A percentile compares a stretch with the other conserved stretches of the same genome.
phyloP scores from a whole-genome alignment of 495 filamentous ascomycete species.

The Xylaria acuta region DNA sequence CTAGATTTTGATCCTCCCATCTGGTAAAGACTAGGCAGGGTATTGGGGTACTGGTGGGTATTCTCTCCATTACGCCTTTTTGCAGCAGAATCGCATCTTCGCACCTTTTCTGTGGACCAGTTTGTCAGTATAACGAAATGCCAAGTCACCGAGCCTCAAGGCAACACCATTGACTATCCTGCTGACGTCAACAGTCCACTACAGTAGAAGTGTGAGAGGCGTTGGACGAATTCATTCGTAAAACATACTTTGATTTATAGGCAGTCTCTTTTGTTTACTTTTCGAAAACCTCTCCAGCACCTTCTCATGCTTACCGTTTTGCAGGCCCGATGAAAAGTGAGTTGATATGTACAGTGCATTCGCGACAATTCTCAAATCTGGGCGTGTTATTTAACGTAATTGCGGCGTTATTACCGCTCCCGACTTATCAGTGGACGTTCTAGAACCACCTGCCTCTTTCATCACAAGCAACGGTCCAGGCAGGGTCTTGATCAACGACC shows the following conservation, averaged over 20 bases:
- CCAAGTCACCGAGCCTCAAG: background rate
- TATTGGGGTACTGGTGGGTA: background rate
- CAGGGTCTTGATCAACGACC: constrained; percentile 7
- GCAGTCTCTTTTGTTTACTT: background rate
- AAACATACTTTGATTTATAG: background rate
- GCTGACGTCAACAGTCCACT: constrained; percentile 2
- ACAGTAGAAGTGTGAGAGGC: background rate
- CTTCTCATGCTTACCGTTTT: background rate
- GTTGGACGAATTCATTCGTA: background rate
- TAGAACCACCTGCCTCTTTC: constrained; percentile 29
- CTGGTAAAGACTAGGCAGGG: background rate
- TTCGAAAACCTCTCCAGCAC: background rate
- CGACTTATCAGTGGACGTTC: constrained; percentile 19
- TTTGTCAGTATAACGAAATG: background rate
- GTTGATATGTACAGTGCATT: constrained; percentile 7
- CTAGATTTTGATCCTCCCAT: background rate
- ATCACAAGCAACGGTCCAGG: constrained; percentile 12
- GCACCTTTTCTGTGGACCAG: background rate
- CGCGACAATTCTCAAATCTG: background rate
- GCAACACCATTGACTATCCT: background rate
- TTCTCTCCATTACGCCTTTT: constrained; percentile 3
- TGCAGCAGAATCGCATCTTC: constrained; percentile 11
- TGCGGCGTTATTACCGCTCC: constrained; percentile 3
- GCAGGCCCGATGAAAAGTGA: background rate
- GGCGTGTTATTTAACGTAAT: background rate